Base-by-base conservation (phyloP, 1,284 basidiomycete genomes). In the Ustilago loliicola region DNA sequence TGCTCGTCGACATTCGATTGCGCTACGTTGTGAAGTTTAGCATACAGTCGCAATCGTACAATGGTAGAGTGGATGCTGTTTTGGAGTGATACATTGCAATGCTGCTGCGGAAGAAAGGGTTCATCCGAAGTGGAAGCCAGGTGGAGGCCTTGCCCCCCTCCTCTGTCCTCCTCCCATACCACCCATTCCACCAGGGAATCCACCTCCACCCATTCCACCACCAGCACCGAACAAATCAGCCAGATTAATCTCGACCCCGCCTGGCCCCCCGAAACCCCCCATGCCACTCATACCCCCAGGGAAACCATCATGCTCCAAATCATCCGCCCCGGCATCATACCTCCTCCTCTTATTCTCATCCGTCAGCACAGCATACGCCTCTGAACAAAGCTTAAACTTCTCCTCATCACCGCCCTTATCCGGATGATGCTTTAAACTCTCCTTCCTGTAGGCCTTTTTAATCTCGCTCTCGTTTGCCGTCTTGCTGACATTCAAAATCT, bases 391-490 rank as follows among this genome's bases (percentile, higher is more conserved):
- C 67, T 86, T 86, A 77, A 86, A 86, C 71, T 85, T 85, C 48
- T 85, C 85, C 64, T 85, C 82, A 60, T 86, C 83, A 13, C 85
- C 85, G 21, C 85, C 85, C 65, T 86, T 86, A 66, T 86, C 85
- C 6, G 85, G 85, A 51, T 86, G 85, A 57, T 86, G 85, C 63
- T 84, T 83, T 62, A 86, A 77, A 61, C 77, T 80, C 52, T 82
- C 80, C 27, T 77, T 77, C 21, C 83, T 67, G 58, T 83, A 85
- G 1, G 83, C 83, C 54, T 91, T 92, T 87, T 93, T 93, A 88
- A 97, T 92, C 25, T 94, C 92, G 79, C 93, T 91, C 19, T 96
- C 94, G 8, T 87, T 88, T 25, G 95, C 95, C 54, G 89, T 88
- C 86, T 91, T 93, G 79, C 88, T 86, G 58, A 98, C 87, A 72